Conservation (phyloP, 1,139 yeast genomes). For the Kodamaea ohmeri region DNA sequence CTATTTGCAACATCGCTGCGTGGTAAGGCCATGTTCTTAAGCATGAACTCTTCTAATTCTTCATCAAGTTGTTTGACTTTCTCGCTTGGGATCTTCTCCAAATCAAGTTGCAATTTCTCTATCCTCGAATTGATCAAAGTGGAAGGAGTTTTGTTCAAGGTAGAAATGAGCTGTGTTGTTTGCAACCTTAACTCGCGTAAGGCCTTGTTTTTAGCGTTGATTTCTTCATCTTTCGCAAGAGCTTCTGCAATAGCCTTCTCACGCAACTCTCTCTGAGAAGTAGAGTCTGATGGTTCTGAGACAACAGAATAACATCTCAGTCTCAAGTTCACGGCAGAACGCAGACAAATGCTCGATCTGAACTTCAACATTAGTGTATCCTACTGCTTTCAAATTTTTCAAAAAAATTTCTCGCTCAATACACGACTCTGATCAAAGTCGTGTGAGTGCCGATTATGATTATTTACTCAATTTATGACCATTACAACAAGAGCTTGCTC, state of each 20-base stretch:
- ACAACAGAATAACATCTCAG: conserved; percentile 10
- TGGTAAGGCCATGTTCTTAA: conserved; percentile 36
- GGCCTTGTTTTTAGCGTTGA: conserved; percentile 34
- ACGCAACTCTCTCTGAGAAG: conserved; percentile 32
- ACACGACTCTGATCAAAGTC: conserved; percentile 2
- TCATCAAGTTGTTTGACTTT: conserved; percentile 44
- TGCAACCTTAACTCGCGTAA: conserved; percentile 35
- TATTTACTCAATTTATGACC: neutral
- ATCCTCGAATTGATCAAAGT: conserved; percentile 32
- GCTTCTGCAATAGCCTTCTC: conserved; percentile 46
- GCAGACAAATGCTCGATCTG: conserved; percentile 1
- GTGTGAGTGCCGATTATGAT: conserved; percentile 2
- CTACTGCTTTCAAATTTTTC: conserved; percentile 5
- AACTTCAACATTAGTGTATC: conserved; percentile 4
- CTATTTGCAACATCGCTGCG: conserved; percentile 27
- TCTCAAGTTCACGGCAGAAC: conserved; percentile 1
- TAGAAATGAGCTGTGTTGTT: conserved; percentile 27
- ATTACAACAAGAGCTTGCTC: neutral
- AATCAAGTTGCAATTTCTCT: conserved; percentile 29
- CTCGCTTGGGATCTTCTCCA: conserved; percentile 27
- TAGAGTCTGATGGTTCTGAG: conserved; percentile 8
- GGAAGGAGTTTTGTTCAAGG: conserved; percentile 39
- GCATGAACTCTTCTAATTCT: conserved; percentile 42
- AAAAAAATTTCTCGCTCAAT: conserved; percentile 4
- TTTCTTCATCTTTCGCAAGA: conserved; percentile 45